Conservation (phyloP, 768 basidiomycete genomes). For the Amanita pallidorosea region DNA sequence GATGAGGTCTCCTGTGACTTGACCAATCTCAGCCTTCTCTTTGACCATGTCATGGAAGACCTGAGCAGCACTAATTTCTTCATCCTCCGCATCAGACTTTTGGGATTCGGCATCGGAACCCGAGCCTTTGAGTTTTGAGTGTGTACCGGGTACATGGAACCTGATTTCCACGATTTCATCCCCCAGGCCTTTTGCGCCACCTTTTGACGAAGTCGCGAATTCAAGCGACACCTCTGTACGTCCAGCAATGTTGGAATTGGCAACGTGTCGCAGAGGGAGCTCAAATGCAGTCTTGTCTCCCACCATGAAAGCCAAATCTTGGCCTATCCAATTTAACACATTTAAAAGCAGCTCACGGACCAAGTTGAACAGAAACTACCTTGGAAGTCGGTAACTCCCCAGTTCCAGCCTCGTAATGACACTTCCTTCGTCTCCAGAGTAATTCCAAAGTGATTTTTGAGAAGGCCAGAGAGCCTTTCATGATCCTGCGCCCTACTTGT, state of each 20-base stretch:
- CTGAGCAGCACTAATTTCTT: conserved; percentile 86
- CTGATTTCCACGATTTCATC: conserved; percentile 96
- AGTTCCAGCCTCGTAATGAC: conserved; percentile 95
- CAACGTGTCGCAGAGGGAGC: conserved; percentile 74
- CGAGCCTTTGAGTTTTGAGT: conserved; percentile 41
- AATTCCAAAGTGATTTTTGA: conserved; percentile 84
- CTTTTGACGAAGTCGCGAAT: conserved; percentile 48
- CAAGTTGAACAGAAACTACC: conserved; percentile 35
- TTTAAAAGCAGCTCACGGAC: conserved; percentile 3
- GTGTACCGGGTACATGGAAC: conserved; percentile 86
- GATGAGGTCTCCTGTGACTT: conserved; percentile 84
- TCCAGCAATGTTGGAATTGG: conserved; percentile 96
- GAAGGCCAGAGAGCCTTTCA: conserved; percentile 66
- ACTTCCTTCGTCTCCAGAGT: conserved; percentile 80
- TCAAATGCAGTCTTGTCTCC: conserved; percentile 86
- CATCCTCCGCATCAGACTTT: conserved; percentile 62
- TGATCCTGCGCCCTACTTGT: conserved; percentile 54
- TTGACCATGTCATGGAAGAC: conserved; percentile 95
- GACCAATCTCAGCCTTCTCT: conserved; percentile 91
- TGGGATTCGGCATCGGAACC: conserved; percentile 69
- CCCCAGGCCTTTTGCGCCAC: conserved; percentile 27
- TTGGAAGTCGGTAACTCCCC: conserved; percentile 93
- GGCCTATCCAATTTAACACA: conserved; percentile 36
- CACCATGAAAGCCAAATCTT: conserved; percentile 86
- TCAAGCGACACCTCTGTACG: conserved; percentile 99